These are phyloP conservation scores for Acanthamoeba sp. DNA, from an alignment of 208 protist genomes.

Conservation along the genomic window DNA sequence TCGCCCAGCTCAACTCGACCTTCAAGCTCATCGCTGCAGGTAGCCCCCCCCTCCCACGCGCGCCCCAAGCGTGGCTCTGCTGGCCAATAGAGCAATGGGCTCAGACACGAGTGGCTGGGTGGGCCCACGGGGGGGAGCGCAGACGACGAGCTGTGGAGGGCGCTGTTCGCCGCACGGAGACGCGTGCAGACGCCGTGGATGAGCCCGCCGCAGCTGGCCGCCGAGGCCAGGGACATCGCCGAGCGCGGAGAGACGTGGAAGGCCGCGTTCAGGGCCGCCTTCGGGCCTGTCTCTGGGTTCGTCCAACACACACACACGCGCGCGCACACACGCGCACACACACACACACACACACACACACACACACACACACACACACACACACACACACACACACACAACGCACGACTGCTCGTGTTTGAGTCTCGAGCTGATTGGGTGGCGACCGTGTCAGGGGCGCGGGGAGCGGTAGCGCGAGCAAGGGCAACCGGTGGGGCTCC, in stretches of 20 bases:
- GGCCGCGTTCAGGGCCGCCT: not conserved
- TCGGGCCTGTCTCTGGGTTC: not conserved
- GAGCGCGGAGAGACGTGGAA: not conserved
- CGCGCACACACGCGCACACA: not conserved
- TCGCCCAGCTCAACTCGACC: not conserved
- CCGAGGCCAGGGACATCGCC: not conserved
- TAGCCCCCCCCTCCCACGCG: not conserved
- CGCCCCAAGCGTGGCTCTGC: not conserved
- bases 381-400: not conserved
- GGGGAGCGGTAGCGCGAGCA: not conserved
- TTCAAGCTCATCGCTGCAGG: not conserved
- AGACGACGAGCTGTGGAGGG: not conserved
- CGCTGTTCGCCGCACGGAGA: not conserved
- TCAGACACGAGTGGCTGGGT: not conserved
- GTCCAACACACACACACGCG: not conserved
- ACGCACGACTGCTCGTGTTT: too few species aligned
- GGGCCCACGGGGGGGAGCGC: not conserved
- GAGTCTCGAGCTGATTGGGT: slow-evolving; percentile 40
- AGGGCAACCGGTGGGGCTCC: not conserved
- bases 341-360: not conserved
- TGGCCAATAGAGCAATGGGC: not conserved
- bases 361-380: not conserved
- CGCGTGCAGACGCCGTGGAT: not conserved
- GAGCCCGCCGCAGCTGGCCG: not conserved
- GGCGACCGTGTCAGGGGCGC: not conserved